Evolutionary conservation across 2,329 filamentous ascomycete genomes (phyloP).

Genomic region (Sphaerostilbella broomeana): DNA sequence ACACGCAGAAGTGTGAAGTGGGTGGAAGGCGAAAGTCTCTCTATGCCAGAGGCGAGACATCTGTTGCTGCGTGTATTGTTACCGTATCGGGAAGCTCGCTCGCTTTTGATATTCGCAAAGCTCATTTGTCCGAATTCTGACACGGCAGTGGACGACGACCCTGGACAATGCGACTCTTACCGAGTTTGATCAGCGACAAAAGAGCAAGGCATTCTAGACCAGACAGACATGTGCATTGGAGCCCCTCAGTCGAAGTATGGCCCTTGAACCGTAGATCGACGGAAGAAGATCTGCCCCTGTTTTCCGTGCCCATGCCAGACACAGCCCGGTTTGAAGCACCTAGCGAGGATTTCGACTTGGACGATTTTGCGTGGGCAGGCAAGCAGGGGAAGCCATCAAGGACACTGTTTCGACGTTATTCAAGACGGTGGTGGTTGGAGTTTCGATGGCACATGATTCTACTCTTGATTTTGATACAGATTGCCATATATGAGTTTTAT

Average conservation of each 20-base stretch:
- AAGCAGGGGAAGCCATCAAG: conserved; percentile 1
- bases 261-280: background rate
- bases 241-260: conserved; percentile 4
- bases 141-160: too few species aligned
- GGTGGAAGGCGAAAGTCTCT: too few species aligned
- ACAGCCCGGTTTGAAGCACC: too few species aligned
- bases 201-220: conserved; percentile 2
- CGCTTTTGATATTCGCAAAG: too few species aligned
- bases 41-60: too few species aligned
- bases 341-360: background rate
- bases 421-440: background rate
- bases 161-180: too few species aligned
- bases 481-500: conserved; percentile 31
- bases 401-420: conserved; percentile 8
- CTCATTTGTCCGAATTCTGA: too few species aligned
- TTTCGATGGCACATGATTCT: conserved; percentile 29
- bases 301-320: conserved; percentile 7
- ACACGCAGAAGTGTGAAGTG: too few species aligned
- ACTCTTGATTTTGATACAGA: conserved; percentile 23
- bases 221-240: conserved; percentile 9
- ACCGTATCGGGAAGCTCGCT: too few species aligned
- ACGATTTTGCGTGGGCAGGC: conserved; percentile 5
- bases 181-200: background rate
- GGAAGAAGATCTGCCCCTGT: conserved; percentile 10
- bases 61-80: too few species aligned